Evolutionary conservation across 2,329 filamentous ascomycete genomes (phyloP), one percentile per base, ranked within the genome.

Genomic region (Diaporthe destruens): DNA sequence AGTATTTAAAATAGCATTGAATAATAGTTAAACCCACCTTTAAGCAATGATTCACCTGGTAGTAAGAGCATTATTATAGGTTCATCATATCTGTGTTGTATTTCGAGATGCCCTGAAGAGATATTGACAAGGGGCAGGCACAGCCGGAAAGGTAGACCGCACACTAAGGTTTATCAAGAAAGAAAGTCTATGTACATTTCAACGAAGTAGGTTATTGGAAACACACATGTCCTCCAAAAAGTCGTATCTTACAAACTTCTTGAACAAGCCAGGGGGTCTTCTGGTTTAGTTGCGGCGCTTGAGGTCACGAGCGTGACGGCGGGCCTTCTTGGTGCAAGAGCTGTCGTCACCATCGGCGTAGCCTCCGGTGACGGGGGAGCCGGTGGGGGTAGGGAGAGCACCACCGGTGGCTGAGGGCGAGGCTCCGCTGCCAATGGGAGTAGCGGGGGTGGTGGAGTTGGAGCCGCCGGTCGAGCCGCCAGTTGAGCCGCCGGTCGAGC

Each of bases 401-500:
- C 23, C 76, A n/a, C 55, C 16, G 25, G 77, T 76, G 23, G 72
- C 71, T 7, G 70, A 51, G 34, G 75, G 73, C 47, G 73, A 59
- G 34, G 77, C 29, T 14, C 57, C 61, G 56, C 69, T 61, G 54
- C 55, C 76, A 47, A 75, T 77, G 32, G 76, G 74, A 3, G 73
- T 68, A 5, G 71, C 70, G 14, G 78, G 77, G 23, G 73, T 59
- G 25, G 77, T 77, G 12, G 75, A 74, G 49, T 51, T 69, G 14
- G 36, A 39, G 36, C 36, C 36, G 36, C 9, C 36, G 11, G 74
- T 72, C 5, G 49, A 73, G 75, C 74, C 75, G 72, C 76, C 75
- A 23, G 70, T 53, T 49, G 75, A 69, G 71, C 69, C 71, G 61
- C 74, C 75, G 61, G 59, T 71, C 14, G 75, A 76, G 66, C 76